Base-by-base conservation (phyloP, 176 grass and related monocot genomes). In the Pontederia crassipes region DNA sequence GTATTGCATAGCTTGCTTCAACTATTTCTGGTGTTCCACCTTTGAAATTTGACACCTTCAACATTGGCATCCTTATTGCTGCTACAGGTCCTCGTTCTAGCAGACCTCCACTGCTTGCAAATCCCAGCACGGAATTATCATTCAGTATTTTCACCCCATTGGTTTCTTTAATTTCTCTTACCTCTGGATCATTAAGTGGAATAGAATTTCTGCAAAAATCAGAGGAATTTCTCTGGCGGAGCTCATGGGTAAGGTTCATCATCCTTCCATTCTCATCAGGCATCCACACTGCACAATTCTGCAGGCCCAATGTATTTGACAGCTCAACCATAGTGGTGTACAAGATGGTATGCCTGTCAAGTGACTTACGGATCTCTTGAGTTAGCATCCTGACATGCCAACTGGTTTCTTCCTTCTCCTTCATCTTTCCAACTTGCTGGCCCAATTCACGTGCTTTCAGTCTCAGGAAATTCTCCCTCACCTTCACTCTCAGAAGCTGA, bases 361-460 rank as follows among this genome's bases (percentile, higher is more conserved):
- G 83, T 29, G 86, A 90, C 71, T 71, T 81, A 28, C 91, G 78
- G 70, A 95, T 95, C 77, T 95, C 86, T 58, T 74, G 77, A 12
- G 91, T 95, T 55, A 95, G 78, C 91, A 95, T 95, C 54, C 86
- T 47, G 45, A 95, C 86, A 11, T 90, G 80, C 91, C 91, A 95
- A 67, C 80, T 75, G 11, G 86, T 86, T 57, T 82, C 80, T 72
- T 95, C 83, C 84, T 87, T 80, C 4, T 73, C 73, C 77, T 87
- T 89, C 83, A 85, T 85, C 65, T 79, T 65, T 8, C 73, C 86
- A 0, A 95, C 86, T 62, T 90, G 83, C 32, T 86, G 77, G 80
- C 87, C 78, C 15, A 95, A 81, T 56, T 95, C 91, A 14, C 65
- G 70, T 17, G 91, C 86, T 75, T 95, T 95, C 28, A 80, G 55